Conservation (phyloP, 1,139 yeast species). For the Schwanniomyces etchellsii region DNA sequence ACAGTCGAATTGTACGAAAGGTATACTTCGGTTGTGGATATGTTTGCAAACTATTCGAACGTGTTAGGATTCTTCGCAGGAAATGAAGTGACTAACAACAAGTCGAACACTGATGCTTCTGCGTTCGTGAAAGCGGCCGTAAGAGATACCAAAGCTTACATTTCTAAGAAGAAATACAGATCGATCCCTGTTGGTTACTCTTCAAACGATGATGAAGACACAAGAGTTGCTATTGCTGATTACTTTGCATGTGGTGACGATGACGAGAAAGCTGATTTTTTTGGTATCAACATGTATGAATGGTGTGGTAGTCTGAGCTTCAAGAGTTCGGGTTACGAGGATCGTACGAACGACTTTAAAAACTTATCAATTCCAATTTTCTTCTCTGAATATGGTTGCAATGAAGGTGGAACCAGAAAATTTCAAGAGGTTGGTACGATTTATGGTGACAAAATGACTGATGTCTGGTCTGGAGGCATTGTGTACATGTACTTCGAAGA, state of each 20-base stretch:
- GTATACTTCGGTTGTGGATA: conserved; percentile 73
- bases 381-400: conserved; percentile 90
- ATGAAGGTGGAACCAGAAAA: conserved; percentile 54
- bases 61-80: conserved; percentile 88
- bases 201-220: conserved; percentile 74
- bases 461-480: conserved; percentile 89
- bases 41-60: conserved; percentile 66
- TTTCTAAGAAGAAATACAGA: conserved; percentile 60
- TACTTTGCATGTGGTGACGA: conserved; percentile 87
- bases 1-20: conserved; percentile 61
- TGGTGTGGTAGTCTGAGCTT: conserved; percentile 84
- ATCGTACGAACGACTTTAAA: conserved; percentile 64
- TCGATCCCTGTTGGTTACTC: conserved; percentile 83
- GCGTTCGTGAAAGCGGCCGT: conserved; percentile 88
- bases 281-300: conserved; percentile 92
- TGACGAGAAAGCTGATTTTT: conserved; percentile 67
- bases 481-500: conserved; percentile 89
- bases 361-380: conserved; percentile 76
- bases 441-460: conserved; percentile 59
- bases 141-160: conserved; percentile 76
- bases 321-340: conserved; percentile 63
- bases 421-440: conserved; percentile 67
- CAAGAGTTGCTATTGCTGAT: conserved; percentile 68
- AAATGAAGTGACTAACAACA: conserved; percentile 80
- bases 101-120: conserved; percentile 76